Base-by-base conservation (phyloP, 176 grass and related monocot genomes). In the Poa pratensis region DNA sequence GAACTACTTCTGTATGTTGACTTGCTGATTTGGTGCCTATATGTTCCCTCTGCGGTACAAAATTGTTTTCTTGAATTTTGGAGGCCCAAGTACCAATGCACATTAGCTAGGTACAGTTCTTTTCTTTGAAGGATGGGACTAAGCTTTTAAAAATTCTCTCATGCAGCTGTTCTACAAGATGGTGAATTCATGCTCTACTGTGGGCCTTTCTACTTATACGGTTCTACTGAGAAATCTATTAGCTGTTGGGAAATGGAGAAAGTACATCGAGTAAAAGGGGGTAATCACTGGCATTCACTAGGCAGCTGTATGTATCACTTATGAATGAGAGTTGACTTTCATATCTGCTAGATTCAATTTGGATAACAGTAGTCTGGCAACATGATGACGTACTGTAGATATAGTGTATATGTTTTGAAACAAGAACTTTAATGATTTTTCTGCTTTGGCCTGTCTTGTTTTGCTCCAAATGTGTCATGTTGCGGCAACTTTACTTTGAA, bases 231-330 rank as follows among this genome's bases (percentile, higher is more conserved):
- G 84, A 85, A 93, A 93, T 83, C 93, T 98, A 48, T 88, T 98
- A 80, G 83, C 84, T 90, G 82, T 79, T 88, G 91, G 95, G 54
- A 98, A 93, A 91, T 98, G 95, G 95, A 93, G 93, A 85, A 98
- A 92, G 76, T 98, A 88, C 77, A 80, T 98, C 73, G 95, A 98
- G 95, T 83, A 89, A 48, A 69, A 80, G 48, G 1, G 45, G 27
- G 24, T 20, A 43, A 81, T 87, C 22, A 45, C 39, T 87, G 46
- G 34, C 15, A 59, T 84, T 86, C 18, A 48, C 51, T 84, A 57
- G 30, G 52, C 19, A 84, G 37, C 32, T 83, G 39, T 82, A 57
- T 83, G 48, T 82, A 57, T 61, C 13, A 9, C 73, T 32, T 65
- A 52, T 19, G 40, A 76, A 84, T 79, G 40, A 81, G 42, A 42